Evolutionary conservation across 2,329 filamentous ascomycete genomes (phyloP), one percentile per base, ranked within the genome.

Genomic region (Ascochyta fabae): DNA sequence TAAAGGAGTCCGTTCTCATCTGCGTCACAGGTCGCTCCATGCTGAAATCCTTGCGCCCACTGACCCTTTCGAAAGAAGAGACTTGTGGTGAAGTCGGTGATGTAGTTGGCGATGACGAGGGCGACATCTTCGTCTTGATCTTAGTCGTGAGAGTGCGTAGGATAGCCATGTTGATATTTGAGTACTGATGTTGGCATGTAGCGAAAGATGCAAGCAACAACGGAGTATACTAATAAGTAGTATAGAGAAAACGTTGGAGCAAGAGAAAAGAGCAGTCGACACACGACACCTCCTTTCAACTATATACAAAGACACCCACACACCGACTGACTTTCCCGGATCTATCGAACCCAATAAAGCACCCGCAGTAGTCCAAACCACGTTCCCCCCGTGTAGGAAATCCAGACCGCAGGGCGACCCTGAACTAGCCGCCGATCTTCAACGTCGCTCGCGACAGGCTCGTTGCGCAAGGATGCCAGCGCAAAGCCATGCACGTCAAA

Each of bases 111-210:
- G 69, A 69, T 1, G 65, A 52, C 1, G 66, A 62, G 22, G 66
- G 60, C 4, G 67, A 66, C 51, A 69, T 59, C 12, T 67, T 69
- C 8, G 64, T 69, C 52, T 69, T 72, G 49, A 74, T 60, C 48
- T 70, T 73, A 22, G 60, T 66, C 12, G 69, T 71, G 31, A 73
- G 53, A 44, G 49, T 61, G 58, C 69, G 67, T 16, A 73, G 59
- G 54, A 74, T 53, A 19, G 71, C 68, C 71, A 74, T 73, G 3
- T 36, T 57, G 54, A 31, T 29, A 16, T n/a, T 48, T 27, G 48
- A 27, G n/a, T 38, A 34, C 42, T 16, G 42, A 35, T 51, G 26
- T 56, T 47, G 47, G 48, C 42, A 43, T 55, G 41, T 50, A 50
- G 42, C 42, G 47, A 47, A 39, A 31, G 40, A 35, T 13, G 19